Conservation (phyloP, 1,284 basidiomycete species). For the Apiotrichum porosum region DNA sequence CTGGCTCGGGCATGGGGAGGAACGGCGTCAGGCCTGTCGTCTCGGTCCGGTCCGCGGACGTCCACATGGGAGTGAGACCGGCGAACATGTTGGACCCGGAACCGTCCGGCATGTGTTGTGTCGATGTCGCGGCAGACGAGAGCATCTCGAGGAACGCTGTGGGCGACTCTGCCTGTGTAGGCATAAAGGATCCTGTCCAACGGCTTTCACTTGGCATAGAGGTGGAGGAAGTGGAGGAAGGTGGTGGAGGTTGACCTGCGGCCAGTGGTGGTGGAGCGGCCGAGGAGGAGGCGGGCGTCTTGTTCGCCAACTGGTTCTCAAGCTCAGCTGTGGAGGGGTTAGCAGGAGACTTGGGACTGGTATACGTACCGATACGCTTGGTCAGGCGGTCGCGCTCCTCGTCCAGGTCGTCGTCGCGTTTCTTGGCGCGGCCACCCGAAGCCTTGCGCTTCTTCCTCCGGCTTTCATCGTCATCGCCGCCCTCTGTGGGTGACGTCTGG, state of each 20-base stretch:
- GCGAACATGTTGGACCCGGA: background rate
- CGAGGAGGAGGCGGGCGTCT: background rate
- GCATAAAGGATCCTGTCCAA: constrained; percentile 2
- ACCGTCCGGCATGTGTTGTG: background rate
- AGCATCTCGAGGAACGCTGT: constrained; percentile 44
- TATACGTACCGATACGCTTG: constrained; percentile 35
- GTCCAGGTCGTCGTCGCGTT: constrained; percentile 27
- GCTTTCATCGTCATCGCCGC: constrained; percentile 13
- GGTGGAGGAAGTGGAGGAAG: no score
- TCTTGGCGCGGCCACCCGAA: constrained; percentile 16
- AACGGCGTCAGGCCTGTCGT: constrained; percentile 25
- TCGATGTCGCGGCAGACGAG: constrained; percentile 32
- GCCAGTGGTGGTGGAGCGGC: background rate
- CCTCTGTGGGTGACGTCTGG: constrained; percentile 6
- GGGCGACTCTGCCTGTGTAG: constrained; percentile 20
- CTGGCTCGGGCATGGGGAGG: constrained; percentile 7
- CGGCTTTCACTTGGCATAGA: no score
- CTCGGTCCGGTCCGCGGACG: constrained; percentile 14
- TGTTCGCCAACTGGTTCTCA: constrained; percentile 13
- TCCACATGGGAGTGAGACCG: constrained; percentile 5
- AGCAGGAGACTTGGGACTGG: background rate
- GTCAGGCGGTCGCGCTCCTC: constrained; percentile 32
- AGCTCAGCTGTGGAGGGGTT: constrained; percentile 14
- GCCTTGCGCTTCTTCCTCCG: constrained; percentile 39
- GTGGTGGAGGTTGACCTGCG: background rate